Evolutionary conservation across 805 yeast genomes (phyloP), one percentile per base, ranked within the genome.

Genomic region (Candida qinlingensis): DNA sequence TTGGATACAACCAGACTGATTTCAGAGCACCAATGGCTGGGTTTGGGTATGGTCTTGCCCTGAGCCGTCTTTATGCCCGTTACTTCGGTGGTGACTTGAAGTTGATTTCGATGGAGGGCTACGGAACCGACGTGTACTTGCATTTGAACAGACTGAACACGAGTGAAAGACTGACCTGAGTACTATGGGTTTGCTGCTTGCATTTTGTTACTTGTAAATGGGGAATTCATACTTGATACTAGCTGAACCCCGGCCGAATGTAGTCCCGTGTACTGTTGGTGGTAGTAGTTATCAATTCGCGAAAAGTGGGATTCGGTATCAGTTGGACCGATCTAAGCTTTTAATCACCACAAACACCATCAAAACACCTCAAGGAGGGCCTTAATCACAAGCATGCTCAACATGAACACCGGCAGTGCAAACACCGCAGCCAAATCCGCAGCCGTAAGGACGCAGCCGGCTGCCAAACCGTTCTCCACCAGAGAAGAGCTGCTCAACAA

Each of bases 11-110:
- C 54, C 80, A 79, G 57, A 72, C 81, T 26, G 85, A 83, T 50
- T 84, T 86, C 68, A 79, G 79, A 62, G 96, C 96, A 1, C 97
- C 96, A 50, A 85, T 89, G 87, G 96, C 96, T 45, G 97, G 97
- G 0, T 85, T 86, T 56, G 97, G 97, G 30, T 91, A 89, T 60
- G 96, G 97, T 0, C 73, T 89, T 57, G 96, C 96, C 2, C 82
- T 90, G 47, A 84, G 94, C 42, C 69, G 96, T 50, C 73, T 89
- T 37, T 90, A 90, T 57, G 91, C 96, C 2, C 81, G 91, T 54
- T 89, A 89, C 64, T 89, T 90, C 62, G 96, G 96, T 6, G 96
- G 96, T 4, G 96, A 90, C 59, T 75, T 89, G 65, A 85, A 85
- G 61, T 74, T 90, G 59, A 89, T 88, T 48, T 80, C 89, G 34